Evolutionary conservation across 2,329 filamentous ascomycete species (phyloP).

Genomic region (Pseudovirgaria hyperparasitica): DNA sequence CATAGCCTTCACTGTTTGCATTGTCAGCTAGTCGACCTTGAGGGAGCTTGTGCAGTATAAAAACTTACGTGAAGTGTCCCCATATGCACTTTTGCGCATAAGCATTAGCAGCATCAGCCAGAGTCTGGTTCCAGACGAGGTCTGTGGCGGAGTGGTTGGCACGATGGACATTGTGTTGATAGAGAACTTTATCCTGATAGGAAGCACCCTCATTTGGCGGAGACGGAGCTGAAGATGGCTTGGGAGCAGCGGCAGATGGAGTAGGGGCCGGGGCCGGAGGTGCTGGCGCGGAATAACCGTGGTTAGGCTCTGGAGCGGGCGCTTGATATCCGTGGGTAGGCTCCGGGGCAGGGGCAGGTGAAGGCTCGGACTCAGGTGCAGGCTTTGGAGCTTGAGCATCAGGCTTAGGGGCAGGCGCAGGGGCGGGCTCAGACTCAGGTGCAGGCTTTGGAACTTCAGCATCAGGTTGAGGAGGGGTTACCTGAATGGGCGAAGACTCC

Average conservation of each 20-base stretch:
- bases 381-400: neutral
- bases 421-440: constrained; percentile 1
- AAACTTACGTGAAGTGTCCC: constrained; percentile 43
- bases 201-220: no score
- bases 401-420: neutral
- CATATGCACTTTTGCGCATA: constrained; percentile 70
- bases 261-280: constrained; percentile 2
- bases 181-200: constrained; percentile 30
- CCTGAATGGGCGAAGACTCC: neutral
- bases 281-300: constrained; percentile 4
- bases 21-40: constrained; percentile 40
- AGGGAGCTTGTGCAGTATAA: no score
- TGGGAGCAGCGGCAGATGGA: constrained; percentile 6
- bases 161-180: constrained; percentile 80
- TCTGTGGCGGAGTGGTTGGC: constrained; percentile 60
- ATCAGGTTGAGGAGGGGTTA: neutral
- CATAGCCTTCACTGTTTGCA: constrained; percentile 42
- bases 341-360: constrained; percentile 2
- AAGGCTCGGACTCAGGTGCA: neutral
- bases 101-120: constrained; percentile 48
- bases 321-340: constrained; percentile 2
- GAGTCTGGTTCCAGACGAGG: constrained; percentile 51
- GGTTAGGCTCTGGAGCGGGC: no score
- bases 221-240: constrained; percentile 13
- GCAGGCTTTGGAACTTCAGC: constrained; percentile 1